Evolutionary conservation across 352 stramenopile genomes (phyloP), one percentile per base, ranked within the genome.

Genomic region (Hyaloperonospora arabidopsidis): DNA sequence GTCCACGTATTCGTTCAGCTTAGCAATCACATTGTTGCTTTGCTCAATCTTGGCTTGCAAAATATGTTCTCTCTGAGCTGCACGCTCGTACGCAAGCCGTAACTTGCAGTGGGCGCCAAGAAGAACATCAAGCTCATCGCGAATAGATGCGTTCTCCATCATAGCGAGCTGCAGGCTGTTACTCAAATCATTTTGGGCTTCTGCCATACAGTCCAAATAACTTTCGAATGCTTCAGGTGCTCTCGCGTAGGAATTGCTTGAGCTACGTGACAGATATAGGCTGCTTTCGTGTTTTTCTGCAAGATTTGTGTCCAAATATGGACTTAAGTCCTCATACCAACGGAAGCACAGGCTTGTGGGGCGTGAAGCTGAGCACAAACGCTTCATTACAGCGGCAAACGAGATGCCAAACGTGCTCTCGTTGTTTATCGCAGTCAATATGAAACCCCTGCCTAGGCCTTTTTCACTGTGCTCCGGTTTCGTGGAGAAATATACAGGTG

Each of bases 261-360:
- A 46, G 28, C 45, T 50, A 28, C 59, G 21, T 39, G 66, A 61
- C 21, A 43, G 21, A 47, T 23, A n/a, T 41, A 12, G 23, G 40
- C 41, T 44, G 22, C 36, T 45, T 40, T 35, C 61, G 15, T 61
- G 46, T 48, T 75, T 65, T 52, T 84, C 71, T 0, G 66, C 44
- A 6, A 80, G 34, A 10, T 85, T 69, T 3, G 77, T 83, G 50
- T 87, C 76, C 25, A 92, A 51, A 48, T 86, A 89, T 28, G 79
- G 74, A 59, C 81, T 92, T 54, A 76, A 88, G 49, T 89, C 79
- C 57, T 83, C 71, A 49, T 81, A 93, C 76, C 76, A 89, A 52
- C 82, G 79, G 45, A 93, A 90, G 52, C 71, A 86, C 22, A 93
- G 54, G 2, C 76, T 74, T 1, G 82, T 89, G 4, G 82, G 79